phyloP scores from a whole-genome alignment of 306 rosid species.

The cucumber (Cucumis sativus) region DNA sequence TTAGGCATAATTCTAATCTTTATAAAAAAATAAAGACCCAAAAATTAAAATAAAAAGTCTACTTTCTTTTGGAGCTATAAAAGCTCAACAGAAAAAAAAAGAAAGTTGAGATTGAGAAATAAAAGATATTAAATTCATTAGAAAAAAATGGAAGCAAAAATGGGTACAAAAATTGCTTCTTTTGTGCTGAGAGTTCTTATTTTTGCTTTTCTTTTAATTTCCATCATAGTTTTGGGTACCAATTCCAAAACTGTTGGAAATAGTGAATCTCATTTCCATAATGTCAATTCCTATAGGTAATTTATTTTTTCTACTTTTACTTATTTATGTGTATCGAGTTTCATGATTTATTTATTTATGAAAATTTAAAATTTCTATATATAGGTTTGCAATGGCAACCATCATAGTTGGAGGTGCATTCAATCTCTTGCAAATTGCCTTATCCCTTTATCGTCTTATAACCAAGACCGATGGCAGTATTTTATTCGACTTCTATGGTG shows the following conservation, averaged over 20 bases:
- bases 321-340: not conserved
- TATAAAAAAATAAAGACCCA: not conserved
- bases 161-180: not conserved
- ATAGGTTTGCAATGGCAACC: constrained; percentile 9
- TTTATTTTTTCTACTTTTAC: not conserved
- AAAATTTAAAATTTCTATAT: not conserved
- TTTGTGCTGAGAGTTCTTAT: constrained; percentile 11
- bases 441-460: not conserved
- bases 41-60: not conserved
- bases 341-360: not conserved
- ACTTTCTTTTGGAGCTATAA: not conserved
- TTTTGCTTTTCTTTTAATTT: constrained; percentile 9
- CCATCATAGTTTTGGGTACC: constrained; percentile 9
- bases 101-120: not conserved
- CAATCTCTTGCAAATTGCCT: constrained; percentile 8
- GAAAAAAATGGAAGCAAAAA: constrained; percentile 1
- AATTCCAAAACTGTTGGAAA: not conserved
- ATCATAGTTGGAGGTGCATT: constrained; percentile 10
- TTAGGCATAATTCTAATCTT: not conserved
- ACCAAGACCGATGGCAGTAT: not conserved
- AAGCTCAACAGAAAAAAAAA: not conserved
- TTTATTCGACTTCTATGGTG: constrained; percentile 11
- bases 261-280: not conserved
- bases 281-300: constrained; percentile 9
- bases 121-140: not conserved